These are phyloP conservation scores for Teunomyces atbi DNA, from an alignment of 805 yeast genomes.

Conservation along the genomic window DNA sequence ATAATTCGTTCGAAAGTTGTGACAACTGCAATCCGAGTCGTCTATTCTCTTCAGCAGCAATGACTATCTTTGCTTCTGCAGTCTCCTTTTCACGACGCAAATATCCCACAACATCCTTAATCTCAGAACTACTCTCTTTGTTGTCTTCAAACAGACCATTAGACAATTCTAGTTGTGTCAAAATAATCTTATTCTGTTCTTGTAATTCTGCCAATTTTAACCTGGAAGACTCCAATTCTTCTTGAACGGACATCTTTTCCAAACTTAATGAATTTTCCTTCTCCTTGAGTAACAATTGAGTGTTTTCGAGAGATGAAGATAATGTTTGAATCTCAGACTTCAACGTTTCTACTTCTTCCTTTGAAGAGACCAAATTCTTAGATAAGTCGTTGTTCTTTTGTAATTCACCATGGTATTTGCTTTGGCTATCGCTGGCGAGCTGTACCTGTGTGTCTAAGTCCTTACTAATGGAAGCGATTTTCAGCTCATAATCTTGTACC, in stretches of 20 bases:
- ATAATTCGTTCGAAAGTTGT: constrained; percentile 47
- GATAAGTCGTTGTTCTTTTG: constrained; percentile 54
- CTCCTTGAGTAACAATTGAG: background rate
- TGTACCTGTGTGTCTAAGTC: constrained; percentile 43
- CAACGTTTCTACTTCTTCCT: constrained; percentile 9
- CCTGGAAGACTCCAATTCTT: constrained; percentile 41
- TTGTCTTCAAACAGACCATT: constrained; percentile 13
- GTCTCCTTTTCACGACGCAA: constrained; percentile 76
- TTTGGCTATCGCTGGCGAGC: constrained; percentile 49
- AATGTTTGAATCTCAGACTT: constrained; percentile 7
- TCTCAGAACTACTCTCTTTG: constrained; percentile 9
- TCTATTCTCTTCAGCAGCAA: constrained; percentile 49
- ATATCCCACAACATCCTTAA: constrained; percentile 52
- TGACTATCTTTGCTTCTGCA: constrained; percentile 49
- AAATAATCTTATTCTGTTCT: constrained; percentile 65
- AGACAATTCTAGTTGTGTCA: constrained; percentile 60
- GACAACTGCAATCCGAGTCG: constrained; percentile 52
- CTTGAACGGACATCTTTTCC: constrained; percentile 23
- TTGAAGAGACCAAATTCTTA: constrained; percentile 22
- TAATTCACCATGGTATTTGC: constrained; percentile 55
- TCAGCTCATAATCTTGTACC: constrained; percentile 31
- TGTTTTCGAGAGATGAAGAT: background rate
- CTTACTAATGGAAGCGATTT: constrained; percentile 22
- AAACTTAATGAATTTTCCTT: constrained; percentile 18
- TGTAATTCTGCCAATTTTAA: constrained; percentile 53